These are phyloP conservation scores for Penicillium hordei DNA, from an alignment of 2,329 filamentous ascomycete species.

Conservation along the genomic window DNA sequence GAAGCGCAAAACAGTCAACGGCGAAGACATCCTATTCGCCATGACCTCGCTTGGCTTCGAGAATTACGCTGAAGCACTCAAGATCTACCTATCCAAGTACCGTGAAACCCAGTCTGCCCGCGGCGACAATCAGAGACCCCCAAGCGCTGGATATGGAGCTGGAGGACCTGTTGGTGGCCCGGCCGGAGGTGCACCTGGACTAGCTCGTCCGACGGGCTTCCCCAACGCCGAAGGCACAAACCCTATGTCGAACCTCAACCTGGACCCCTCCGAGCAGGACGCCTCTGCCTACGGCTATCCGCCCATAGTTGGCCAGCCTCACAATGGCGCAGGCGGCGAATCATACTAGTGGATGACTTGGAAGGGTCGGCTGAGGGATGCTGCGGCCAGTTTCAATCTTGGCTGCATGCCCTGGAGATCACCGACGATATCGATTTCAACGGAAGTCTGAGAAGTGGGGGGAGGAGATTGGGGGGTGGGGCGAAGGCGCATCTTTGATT, in stretches of 20 bases:
- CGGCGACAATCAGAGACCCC: conserved; percentile 62
- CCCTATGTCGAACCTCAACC: conserved; percentile 45
- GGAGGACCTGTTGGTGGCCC: conserved; percentile 41
- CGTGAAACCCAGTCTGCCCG: conserved; percentile 86
- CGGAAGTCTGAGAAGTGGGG: conserved; percentile 8
- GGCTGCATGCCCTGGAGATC: not conserved
- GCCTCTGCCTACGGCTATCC: conserved; percentile 48
- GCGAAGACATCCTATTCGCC: conserved; percentile 96
- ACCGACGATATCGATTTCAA: not conserved
- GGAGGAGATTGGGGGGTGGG: not conserved
- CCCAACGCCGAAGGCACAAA: conserved; percentile 45
- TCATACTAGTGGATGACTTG: conserved; percentile 36
- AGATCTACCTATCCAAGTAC: conserved; percentile 97
- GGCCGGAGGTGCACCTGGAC: conserved; percentile 16
- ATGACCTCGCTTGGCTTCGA: conserved; percentile 99
- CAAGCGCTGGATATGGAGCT: conserved; percentile 48
- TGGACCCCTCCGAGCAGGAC: conserved; percentile 50
- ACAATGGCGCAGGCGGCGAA: conserved; percentile 50
- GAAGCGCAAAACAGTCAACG: conserved; percentile 98
- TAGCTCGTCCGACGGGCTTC: conserved; percentile 36
- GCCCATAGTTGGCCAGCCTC: conserved; percentile 46
- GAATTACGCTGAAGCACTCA: conserved; percentile 96
- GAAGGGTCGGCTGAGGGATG: not conserved
- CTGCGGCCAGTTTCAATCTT: not conserved
- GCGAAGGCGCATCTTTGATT: conserved; percentile 4